phyloP scores from a whole-genome alignment of 352 stramenopile genomes.

The Phytophthora fragariaefolia region DNA sequence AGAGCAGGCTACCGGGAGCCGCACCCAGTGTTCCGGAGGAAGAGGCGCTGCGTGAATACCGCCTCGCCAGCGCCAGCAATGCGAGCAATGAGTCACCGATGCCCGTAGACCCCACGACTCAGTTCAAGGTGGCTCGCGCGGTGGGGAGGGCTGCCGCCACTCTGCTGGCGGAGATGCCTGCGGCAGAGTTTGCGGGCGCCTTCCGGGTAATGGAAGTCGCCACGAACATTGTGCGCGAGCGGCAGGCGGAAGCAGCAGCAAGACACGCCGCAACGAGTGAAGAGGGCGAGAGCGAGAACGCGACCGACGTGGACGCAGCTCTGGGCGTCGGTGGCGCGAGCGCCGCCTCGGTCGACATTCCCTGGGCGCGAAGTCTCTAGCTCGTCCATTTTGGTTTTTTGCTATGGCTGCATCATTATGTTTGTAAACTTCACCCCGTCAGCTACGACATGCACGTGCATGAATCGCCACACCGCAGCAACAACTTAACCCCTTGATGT shows the following conservation, averaged over 20 bases:
- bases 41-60: slow-evolving; percentile 25
- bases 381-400: too few relatives aligned
- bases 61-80: slow-evolving; percentile 1
- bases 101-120: slow-evolving; percentile 28
- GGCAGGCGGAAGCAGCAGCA: slow-evolving; percentile 13
- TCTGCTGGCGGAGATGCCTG: slow-evolving; percentile 30
- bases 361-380: slow-evolving; percentile 11
- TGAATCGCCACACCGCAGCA: too few relatives aligned
- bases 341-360: slow-evolving; percentile 2
- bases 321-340: background rate
- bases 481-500: too few relatives aligned
- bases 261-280: background rate
- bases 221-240: slow-evolving; percentile 30
- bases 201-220: slow-evolving; percentile 45
- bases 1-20: background rate
- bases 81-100: background rate
- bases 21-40: slow-evolving; percentile 4
- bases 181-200: slow-evolving; percentile 29
- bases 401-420: background rate
- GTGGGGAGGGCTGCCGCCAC: slow-evolving; percentile 36
- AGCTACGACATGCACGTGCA: too few relatives aligned
- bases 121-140: slow-evolving; percentile 37
- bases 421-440: too few relatives aligned
- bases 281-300: slow-evolving; percentile 13
- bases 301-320: background rate